Percentiles rank a stretch among this genome's conserved stretches.
Evolutionary conservation across 192 early-diverging fungal genomes (phyloP).

Genomic region (Coemansia sp.): DNA sequence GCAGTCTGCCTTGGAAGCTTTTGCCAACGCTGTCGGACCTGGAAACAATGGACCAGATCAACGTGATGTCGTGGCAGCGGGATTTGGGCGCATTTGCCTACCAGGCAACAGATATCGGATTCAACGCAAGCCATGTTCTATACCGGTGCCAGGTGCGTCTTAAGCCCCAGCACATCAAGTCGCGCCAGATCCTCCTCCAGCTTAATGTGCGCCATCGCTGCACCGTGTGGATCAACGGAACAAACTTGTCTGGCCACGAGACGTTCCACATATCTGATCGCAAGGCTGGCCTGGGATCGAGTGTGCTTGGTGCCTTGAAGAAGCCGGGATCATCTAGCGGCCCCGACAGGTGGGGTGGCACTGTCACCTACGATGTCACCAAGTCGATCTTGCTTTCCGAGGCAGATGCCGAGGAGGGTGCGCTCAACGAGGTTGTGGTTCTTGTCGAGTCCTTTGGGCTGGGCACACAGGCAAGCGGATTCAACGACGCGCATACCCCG

Average conservation of each 20-base stretch:
- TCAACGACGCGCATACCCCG: slow-evolving; percentile 74
- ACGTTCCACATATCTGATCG: slow-evolving; percentile 64
- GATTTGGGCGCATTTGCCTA: slow-evolving; percentile 51
- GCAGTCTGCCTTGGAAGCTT: slow-evolving; percentile 51
- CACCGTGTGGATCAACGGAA: slow-evolving; percentile 69
- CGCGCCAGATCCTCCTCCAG: slow-evolving; percentile 51
- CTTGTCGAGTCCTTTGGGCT: slow-evolving; percentile 78
- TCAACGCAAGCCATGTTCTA: slow-evolving; percentile 63
- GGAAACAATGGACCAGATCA: slow-evolving; percentile 55
- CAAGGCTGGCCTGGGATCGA: slow-evolving; percentile 21
- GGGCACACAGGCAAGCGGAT: slow-evolving; percentile 64
- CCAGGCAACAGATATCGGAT: slow-evolving; percentile 61
- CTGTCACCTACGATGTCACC: slow-evolving; percentile 60
- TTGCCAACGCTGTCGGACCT: slow-evolving; percentile 48
- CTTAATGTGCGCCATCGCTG: slow-evolving; percentile 73
- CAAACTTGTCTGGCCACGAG: slow-evolving; percentile 75
- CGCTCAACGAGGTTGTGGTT: slow-evolving; percentile 66
- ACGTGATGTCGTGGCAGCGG: slow-evolving; percentile 49
- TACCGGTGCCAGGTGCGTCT: slow-evolving; percentile 60
- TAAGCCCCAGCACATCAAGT: slow-evolving; percentile 28
- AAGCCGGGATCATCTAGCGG: slow-evolving; percentile 42
- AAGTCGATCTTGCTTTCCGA: slow-evolving; percentile 34
- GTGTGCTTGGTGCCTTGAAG: slow-evolving; percentile 21
- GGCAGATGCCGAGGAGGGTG: slow-evolving; percentile 45
- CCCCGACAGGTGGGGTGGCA: slow-evolving; percentile 65